These are phyloP conservation scores for Neofusicoccum laricinum DNA, from an alignment of 2,329 filamentous ascomycete species.

Conservation along the genomic window DNA sequence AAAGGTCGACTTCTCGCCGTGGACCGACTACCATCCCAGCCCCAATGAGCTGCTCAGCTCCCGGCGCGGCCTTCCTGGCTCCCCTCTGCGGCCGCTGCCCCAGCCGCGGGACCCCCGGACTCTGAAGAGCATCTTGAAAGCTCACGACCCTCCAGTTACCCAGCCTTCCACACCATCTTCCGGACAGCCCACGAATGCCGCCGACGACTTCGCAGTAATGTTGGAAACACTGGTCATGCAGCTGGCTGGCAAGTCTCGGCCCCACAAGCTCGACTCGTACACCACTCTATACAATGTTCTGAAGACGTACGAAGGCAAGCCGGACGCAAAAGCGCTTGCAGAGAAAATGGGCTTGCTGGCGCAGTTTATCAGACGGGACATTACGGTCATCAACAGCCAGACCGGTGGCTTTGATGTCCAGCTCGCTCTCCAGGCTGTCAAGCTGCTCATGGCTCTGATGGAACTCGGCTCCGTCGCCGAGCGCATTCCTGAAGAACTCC, in stretches of 20 bases:
- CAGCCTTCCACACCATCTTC: background rate
- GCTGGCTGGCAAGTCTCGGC: slow-evolving; percentile 70
- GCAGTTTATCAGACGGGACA: slow-evolving; percentile 81
- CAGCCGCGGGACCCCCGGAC: slow-evolving; percentile 54
- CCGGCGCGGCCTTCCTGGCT: slow-evolving; percentile 21
- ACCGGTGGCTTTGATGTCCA: slow-evolving; percentile 61
- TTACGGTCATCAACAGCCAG: slow-evolving; percentile 54
- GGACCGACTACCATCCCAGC: slow-evolving; percentile 51
- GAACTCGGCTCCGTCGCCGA: slow-evolving; percentile 69
- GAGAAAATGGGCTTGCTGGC: slow-evolving; percentile 77
- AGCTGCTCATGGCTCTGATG: slow-evolving; percentile 73
- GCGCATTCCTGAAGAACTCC: slow-evolving; percentile 74
- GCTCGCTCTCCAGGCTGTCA: slow-evolving; percentile 74
- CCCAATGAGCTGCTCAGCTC: slow-evolving; percentile 27
- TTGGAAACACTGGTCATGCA: slow-evolving; percentile 81
- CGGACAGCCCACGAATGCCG: slow-evolving; percentile 43
- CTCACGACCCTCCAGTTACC: slow-evolving; percentile 42
- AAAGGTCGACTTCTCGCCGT: slow-evolving; percentile 62
- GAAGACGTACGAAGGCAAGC: slow-evolving; percentile 78
- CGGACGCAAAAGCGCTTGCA: slow-evolving; percentile 40
- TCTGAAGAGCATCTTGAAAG: slow-evolving; percentile 79
- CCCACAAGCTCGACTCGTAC: slow-evolving; percentile 80
- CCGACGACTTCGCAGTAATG: slow-evolving; percentile 70
- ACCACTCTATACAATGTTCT: slow-evolving; percentile 72
- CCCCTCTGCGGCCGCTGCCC: slow-evolving; percentile 46